Evolutionary conservation across 169 alveolate genomes (phyloP), one percentile per base, ranked within the genome.

Genomic region (Babesia caballi): DNA sequence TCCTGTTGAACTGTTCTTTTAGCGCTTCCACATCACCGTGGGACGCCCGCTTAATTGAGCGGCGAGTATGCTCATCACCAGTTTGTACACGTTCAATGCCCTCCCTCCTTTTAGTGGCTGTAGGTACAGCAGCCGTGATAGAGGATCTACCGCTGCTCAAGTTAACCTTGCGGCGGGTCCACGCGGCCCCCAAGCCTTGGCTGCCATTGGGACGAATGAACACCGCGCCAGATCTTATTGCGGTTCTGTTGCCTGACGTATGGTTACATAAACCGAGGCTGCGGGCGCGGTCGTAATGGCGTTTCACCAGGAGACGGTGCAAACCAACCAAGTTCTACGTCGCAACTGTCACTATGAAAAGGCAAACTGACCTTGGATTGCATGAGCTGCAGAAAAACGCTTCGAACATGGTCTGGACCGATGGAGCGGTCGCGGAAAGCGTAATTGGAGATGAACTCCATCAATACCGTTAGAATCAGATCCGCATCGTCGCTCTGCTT

Each of bases 401-500:
- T 27, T 4, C 36, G 73, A 11, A 38, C 54, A 12, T 12, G 27
- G 7, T 60, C 25, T 33, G n/a, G 7, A 5, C 25, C 9, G 23
- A 28, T 5, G n/a, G 41, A 7, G 4, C 25, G 58, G 15, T 40
- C 40, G 17, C 9, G 15, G 7, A 17, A 19, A 9, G 27, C n/a
- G 50, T 30, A 14, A n/a, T 32, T 47, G 33, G 53, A 46, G 3
- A 21, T 8, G 47, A 50, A 7, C 35, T 63, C 53, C 53, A 63
- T 42, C 50, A 49, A 30, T 7, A 46, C 50, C 35, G 51, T 27
- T 49, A 63, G 23, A 8, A 63, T 27, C 27, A 63, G 60, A 49
- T 63, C 73, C 27, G 33, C 38, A 44, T 63, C 73, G 1, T 4
- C 38, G 36, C 35, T 25, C 38, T 63, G 58, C 47, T 63, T 47